Evolutionary conservation across 2,329 filamentous ascomycete genomes (phyloP).

Genomic region (Ophiocordyceps australis): DNA sequence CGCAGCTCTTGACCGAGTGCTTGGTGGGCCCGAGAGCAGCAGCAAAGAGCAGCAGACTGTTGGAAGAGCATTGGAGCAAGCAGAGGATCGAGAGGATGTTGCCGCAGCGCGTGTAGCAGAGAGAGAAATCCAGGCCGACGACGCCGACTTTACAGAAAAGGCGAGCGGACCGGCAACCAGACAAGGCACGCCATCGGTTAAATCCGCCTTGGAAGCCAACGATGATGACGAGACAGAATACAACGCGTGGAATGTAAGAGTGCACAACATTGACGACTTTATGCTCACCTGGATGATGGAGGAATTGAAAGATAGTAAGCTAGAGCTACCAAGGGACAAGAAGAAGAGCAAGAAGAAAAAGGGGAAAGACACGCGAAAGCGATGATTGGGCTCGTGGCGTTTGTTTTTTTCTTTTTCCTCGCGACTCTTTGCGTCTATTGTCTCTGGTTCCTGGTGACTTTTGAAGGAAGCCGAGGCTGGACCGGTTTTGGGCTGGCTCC

Average conservation of each 20-base stretch:
- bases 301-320: conserved; percentile 35
- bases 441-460: no score
- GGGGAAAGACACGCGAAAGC: conserved; percentile 38
- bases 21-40: conserved; percentile 46
- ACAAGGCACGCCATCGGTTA: conserved; percentile 29
- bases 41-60: conserved; percentile 42
- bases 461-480: no score
- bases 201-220: conserved; percentile 23
- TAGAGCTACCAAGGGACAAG: conserved; percentile 47
- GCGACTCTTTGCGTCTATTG: no score
- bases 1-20: conserved; percentile 70
- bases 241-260: conserved; percentile 39
- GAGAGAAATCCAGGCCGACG: conserved; percentile 75
- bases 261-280: conserved; percentile 54
- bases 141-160: conserved; percentile 66
- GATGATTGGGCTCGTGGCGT: no score
- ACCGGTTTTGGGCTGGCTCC: no score
- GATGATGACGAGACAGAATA: conserved; percentile 24
- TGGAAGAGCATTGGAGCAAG: conserved; percentile 63
- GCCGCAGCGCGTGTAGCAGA: conserved; percentile 74
- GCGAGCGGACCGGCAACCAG: conserved; percentile 20
- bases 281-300: conserved; percentile 53
- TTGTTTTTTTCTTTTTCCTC: no score
- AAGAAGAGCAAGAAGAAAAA: conserved; percentile 39
- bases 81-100: conserved; percentile 85